Conservation (phyloP, 2,329 filamentous ascomycete genomes). For the Scedosporium aurantiacum region DNA sequence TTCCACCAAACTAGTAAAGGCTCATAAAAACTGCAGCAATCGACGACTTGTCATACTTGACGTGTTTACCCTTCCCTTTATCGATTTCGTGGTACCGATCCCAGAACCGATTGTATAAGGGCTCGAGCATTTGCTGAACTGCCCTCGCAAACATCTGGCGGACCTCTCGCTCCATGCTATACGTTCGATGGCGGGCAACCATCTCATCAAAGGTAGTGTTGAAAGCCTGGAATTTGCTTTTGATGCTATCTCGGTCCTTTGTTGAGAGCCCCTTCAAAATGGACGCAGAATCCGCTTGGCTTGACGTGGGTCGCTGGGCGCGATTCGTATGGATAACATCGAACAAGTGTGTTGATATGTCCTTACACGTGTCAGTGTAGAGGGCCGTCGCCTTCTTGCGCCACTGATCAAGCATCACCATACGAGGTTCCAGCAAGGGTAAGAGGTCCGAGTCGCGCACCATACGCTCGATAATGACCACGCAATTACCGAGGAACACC, state of each 20-base stretch:
- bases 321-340: slow-evolving; percentile 89
- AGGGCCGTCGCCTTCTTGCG: slow-evolving; percentile 73
- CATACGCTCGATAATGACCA: slow-evolving; percentile 73
- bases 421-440: slow-evolving; percentile 56
- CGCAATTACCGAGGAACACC: slow-evolving; percentile 83
- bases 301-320: slow-evolving; percentile 58
- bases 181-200: slow-evolving; percentile 68
- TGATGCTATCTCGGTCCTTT: slow-evolving; percentile 93
- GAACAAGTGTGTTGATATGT: slow-evolving; percentile 72
- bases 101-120: slow-evolving; percentile 90
- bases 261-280: slow-evolving; percentile 74
- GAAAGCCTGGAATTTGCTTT: slow-evolving; percentile 89
- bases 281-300: slow-evolving; percentile 67
- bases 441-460: slow-evolving; percentile 72
- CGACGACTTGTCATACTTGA: slow-evolving; percentile 85
- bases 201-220: slow-evolving; percentile 86
- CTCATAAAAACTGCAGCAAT: slow-evolving; percentile 57
- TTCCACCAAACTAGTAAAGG: slow-evolving; percentile 17
- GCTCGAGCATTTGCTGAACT: slow-evolving; percentile 84
- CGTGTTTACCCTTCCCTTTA: slow-evolving; percentile 95
- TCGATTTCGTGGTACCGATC: slow-evolving; percentile 96
- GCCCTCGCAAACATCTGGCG: slow-evolving; percentile 69
- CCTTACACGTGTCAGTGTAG: slow-evolving; percentile 82
- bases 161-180: slow-evolving; percentile 86
- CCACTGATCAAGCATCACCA: slow-evolving; percentile 64